phyloP scores from a whole-genome alignment of 2,329 filamentous ascomycete genomes.

The Lasiodiplodia hormozganensis region DNA sequence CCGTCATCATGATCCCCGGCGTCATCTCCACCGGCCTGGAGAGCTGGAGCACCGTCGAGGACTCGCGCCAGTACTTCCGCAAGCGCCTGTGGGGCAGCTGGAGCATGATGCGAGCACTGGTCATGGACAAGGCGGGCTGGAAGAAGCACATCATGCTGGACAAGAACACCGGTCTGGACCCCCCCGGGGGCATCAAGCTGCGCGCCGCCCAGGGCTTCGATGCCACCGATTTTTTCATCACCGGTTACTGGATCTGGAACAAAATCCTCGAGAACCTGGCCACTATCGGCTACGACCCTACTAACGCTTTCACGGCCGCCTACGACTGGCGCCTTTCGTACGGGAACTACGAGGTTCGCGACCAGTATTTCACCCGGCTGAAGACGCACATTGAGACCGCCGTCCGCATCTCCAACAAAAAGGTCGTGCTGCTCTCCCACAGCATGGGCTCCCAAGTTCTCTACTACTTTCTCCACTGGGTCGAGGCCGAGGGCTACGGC shows the following conservation, averaged over 20 bases:
- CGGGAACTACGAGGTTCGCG: slow-evolving; percentile 83
- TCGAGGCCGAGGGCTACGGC: slow-evolving; percentile 78
- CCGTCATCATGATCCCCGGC: slow-evolving; percentile 95
- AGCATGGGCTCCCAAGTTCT: slow-evolving; percentile 98
- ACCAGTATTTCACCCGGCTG: slow-evolving; percentile 91
- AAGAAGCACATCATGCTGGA: slow-evolving; percentile 98
- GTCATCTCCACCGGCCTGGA: slow-evolving; percentile 97
- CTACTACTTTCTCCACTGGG: slow-evolving; percentile 84
- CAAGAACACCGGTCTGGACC: slow-evolving; percentile 87
- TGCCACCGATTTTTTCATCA: slow-evolving; percentile 92
- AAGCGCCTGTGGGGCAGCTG: slow-evolving; percentile 97
- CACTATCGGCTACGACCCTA: slow-evolving; percentile 94
- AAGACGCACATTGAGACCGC: slow-evolving; percentile 91
- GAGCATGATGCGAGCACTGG: slow-evolving; percentile 97
- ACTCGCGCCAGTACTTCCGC: slow-evolving; percentile 87
- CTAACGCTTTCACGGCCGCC: slow-evolving; percentile 70
- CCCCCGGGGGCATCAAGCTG: slow-evolving; percentile 80
- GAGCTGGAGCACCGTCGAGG: slow-evolving; percentile 86
- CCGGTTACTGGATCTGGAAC: slow-evolving; percentile 97
- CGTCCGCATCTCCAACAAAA: slow-evolving; percentile 73
- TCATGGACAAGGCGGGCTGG: slow-evolving; percentile 92
- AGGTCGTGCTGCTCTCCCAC: slow-evolving; percentile 87
- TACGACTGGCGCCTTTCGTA: slow-evolving; percentile 96
- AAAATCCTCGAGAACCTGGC: slow-evolving; percentile 98
- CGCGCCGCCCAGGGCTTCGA: slow-evolving; percentile 96